Base-by-base conservation (phyloP, 306 rosid species). In the Acacia acuminata region DNA sequence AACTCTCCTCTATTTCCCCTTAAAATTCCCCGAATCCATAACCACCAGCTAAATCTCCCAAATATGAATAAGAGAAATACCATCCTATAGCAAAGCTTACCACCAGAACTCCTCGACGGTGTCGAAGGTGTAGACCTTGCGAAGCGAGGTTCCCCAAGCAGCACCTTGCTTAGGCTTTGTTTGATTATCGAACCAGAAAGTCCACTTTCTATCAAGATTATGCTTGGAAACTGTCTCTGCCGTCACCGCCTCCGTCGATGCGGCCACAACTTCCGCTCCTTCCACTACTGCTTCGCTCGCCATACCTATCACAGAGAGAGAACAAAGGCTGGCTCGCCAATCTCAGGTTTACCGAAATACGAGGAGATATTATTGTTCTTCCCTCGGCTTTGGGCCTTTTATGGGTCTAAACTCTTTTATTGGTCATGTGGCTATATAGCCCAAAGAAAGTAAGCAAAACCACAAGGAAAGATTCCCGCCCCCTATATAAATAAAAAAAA, bases 41-140 rank as follows among this genome's bases (percentile, higher is more conserved):
- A 4, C 55, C 34, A 34, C 32, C 30, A 15, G 45, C 53, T 27
- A 30, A 32, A 19, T 42, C 25, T n/a, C 42, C 30, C 27, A 20
- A 0, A 34, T 60, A 78, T n/a, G 3, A 15, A 25, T 12, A 63
- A 36, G 10, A 64, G 22, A 63, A 76, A 3, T 78, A 86, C 5
- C 36, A 64, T 7, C n/a, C 42, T 0, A 64, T 14, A 6, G 5
- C 34, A 38, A 66, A 43, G 32, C 83, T 4, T 45, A 96, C 98
- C 99, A 88, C 98, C 98, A 96, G 48, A 96, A 96, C 71, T 96
- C 99, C 70, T 96, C 96, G 38, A 96, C 89, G 79, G 97, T 93
- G 4, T 96, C 99, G 47, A 96, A 96, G 81, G 94, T 80, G 88
- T 92, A 91, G 72, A 88, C 88, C 19, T 89, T 87, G 75, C 94